A percentile compares a stretch with the other conserved stretches of the same genome.
These are phyloP conservation scores for Elaeis guineensis DNA, from an alignment of 176 grass and related monocot genomes.

Conservation along the genomic window DNA sequence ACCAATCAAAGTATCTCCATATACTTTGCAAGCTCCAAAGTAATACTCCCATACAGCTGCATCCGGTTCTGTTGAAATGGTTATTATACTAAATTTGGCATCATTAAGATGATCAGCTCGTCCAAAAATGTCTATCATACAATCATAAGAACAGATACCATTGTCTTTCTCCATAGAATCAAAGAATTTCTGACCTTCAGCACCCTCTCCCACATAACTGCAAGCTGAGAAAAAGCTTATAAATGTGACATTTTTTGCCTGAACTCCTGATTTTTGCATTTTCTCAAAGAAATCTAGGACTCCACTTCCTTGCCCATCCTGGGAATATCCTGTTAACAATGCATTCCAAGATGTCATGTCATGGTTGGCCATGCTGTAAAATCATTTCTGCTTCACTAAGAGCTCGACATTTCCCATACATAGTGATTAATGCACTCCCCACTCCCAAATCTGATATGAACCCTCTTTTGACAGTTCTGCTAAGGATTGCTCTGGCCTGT, in stretches of 20 bases:
- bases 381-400: constrained; percentile 9
- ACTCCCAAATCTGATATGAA: constrained; percentile 20
- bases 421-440: constrained; percentile 14
- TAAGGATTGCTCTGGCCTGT: constrained; percentile 20
- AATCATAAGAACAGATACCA: constrained; percentile 10
- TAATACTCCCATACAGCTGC: constrained; percentile 9
- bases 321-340: constrained; percentile 20
- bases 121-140: constrained; percentile 17
- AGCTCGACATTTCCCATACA: constrained; percentile 18
- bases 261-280: constrained; percentile 15
- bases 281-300: constrained; percentile 11
- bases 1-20: constrained; percentile 11
- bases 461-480: constrained; percentile 12
- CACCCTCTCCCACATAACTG: constrained; percentile 8
- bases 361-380: neutral
- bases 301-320: constrained; percentile 18
- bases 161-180: constrained; percentile 5
- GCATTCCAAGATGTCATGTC: constrained; percentile 21
- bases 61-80: constrained; percentile 10
- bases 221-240: constrained; percentile 23
- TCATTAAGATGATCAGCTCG: constrained; percentile 14
- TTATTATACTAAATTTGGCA: constrained; percentile 14
- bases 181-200: constrained; percentile 10
- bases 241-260: constrained; percentile 11
- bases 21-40: constrained; percentile 16